Conservation (phyloP, 345 rosid genomes). For the Theobroma cacao region DNA sequence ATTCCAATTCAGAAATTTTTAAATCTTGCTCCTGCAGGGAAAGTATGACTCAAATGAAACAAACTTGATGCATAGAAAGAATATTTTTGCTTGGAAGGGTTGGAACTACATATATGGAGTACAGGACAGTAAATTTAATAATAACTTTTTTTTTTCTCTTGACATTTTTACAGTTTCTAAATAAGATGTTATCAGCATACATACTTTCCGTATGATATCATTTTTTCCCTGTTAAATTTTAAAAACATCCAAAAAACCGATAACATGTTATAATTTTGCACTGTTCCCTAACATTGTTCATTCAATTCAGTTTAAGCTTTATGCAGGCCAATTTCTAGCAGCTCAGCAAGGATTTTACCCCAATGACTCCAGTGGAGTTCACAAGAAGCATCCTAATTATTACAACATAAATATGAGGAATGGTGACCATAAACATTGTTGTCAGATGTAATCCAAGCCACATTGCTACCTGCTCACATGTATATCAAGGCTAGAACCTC, state of each 20-base stretch:
- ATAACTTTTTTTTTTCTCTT: background rate
- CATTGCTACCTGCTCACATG: background rate
- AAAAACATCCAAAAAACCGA: background rate
- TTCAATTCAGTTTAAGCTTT: background rate
- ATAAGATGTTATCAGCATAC: background rate
- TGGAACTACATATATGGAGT: background rate
- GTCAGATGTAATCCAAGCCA: background rate
- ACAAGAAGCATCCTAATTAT: background rate
- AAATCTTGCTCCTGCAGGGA: constrained; percentile 86
- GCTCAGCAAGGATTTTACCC: background rate
- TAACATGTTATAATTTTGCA: background rate
- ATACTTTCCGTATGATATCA: background rate
- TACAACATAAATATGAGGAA: background rate
- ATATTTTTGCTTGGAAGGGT: background rate
- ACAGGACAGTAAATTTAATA: background rate
- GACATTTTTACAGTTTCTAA: background rate
- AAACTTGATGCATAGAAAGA: background rate
- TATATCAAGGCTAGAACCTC: background rate
- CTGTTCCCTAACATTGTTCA: background rate
- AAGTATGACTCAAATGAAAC: background rate
- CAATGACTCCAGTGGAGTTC: background rate
- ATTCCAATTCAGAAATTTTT: constrained; percentile 78
- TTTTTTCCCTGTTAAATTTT: background rate
- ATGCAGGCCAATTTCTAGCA: background rate
- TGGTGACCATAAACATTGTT: background rate